Evolutionary conservation across 108 stramenopile genomes (phyloP), one percentile per base, ranked within the genome.

Genomic region (Nannochloropsis gaditana): DNA sequence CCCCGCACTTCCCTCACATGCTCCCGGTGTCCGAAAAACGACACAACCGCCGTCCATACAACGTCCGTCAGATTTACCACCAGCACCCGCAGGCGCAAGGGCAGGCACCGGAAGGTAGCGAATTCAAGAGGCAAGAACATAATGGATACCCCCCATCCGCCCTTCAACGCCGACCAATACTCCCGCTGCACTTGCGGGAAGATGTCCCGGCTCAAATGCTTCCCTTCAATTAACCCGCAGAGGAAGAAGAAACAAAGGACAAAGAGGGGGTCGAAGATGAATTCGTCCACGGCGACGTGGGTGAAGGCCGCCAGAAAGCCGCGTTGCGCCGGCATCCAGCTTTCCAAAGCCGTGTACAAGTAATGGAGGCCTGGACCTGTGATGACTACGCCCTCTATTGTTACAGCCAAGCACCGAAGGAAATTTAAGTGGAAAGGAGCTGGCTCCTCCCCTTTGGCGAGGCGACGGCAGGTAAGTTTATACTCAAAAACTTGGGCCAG

Each of bases 191-290:
- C 44, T 15, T 45, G 73, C 42, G 86, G 86, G 44, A 87, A 8
- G 19, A 87, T 9, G 21, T 84, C 83, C 41, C 17, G 11, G 50
- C 4, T 59, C 17, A 87, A 79, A 19, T 83, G 44, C 10, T 80
- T 79, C 2, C 50, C 80, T 80, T 87, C 87, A 6, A 87, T 9
- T 21, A 84, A 17, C 4, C 84, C 87, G 43, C 83, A 84, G 1
- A 81, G 41, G 45, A 45, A 47, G 41, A 87, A 87, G 50, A 84
- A 87, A 8, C 83, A 84, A 42, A 43, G 47, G 41, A 87, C 87
- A n/a, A 87, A 87, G 11, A 87, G 31, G 15, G 87, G 87, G n/a
- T 87, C 87, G 44, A 87, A 84, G n/a, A 87, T 42, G 21, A 87
- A 84, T 2, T 59, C 45, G 80, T 87, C 87, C 1, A 87, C 31